Evolutionary conservation across 352 stramenopile genomes (phyloP).

Genomic region (Nannochloropsis limnetica): DNA sequence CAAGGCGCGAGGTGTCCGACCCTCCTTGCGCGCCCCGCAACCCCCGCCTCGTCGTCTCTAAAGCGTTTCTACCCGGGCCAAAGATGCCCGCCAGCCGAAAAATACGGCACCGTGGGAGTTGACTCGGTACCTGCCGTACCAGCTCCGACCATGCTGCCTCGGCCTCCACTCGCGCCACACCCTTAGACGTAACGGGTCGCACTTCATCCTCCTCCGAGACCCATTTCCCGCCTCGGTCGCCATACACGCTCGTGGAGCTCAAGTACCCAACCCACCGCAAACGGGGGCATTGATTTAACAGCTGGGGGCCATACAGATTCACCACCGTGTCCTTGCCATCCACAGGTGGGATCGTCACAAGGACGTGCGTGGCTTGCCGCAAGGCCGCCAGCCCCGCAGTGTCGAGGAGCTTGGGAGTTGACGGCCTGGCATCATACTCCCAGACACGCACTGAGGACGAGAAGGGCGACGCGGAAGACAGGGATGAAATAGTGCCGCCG

Average conservation of each 20-base stretch:
- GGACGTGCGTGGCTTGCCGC: constrained; percentile 10
- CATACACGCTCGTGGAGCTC: constrained; percentile 11
- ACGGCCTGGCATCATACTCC: constrained; percentile 9
- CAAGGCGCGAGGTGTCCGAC: neutral
- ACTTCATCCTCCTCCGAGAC: constrained; percentile 27
- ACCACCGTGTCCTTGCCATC: constrained; percentile 1
- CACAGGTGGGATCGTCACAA: constrained; percentile 1
- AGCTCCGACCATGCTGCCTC: constrained; percentile 26
- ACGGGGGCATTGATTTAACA: neutral
- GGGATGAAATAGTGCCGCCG: neutral
- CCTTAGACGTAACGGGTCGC: constrained; percentile 30
- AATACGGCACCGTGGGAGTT: neutral
- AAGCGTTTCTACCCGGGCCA: constrained; percentile 20
- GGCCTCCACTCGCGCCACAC: constrained; percentile 9
- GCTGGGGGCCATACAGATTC: constrained; percentile 7
- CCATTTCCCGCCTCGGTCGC: neutral
- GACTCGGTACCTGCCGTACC: neutral
- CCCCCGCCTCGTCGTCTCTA: neutral
- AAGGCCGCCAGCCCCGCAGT: neutral
- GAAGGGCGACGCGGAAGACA: neutral
- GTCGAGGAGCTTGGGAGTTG: neutral
- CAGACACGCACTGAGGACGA: neutral
- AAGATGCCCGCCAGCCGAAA: neutral
- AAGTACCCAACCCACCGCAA: constrained; percentile 31
- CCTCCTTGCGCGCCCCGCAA: neutral